Base-by-base conservation (phyloP, 2,329 filamentous ascomycete species). In the Nemania sp. region DNA sequence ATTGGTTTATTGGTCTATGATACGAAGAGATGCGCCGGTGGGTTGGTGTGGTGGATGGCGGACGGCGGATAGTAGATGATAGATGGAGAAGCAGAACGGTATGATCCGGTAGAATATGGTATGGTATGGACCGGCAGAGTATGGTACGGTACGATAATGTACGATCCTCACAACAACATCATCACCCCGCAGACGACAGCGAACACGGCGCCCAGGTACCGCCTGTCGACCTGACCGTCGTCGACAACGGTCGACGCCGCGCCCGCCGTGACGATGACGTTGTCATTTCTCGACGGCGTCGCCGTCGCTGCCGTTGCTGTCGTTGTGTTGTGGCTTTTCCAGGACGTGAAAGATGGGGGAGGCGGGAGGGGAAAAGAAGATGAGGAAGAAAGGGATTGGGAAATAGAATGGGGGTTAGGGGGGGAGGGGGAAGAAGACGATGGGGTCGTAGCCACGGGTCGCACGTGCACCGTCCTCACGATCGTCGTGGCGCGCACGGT, bases 401-500 rank as follows among this genome's bases (percentile, higher is more conserved):
- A 18, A 11, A 13, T 18, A 20, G 2, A 18, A 21, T 46, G 43
- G 20, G 10, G 40, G n/a, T 29, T 15, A 11, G 9, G n/a, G 39
- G 10, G 10, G 10, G 15, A 43, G 40, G 40, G 13, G 7, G 50
- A 10, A 2, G 17, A 29, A 2, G 54, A 6, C 1, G 48, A 17
- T 9, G 47, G 4, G 13, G 51, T 6, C 1, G 46, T 46, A 12
- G 55, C 37, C 4, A 54, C 12, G 3, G 57, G 50, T 32, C 54
- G 46, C 35, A 66, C 60, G 32, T 20, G 32, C 29, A 64, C 17
- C 37, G 69, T 70, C 57, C 63, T 62, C 7, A 63, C 20, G 29
- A 68, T 4, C n/a, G 68, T 69, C 3, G 65, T 15, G 6, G 67
- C 56, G 39, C 49, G 48, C 40, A 68, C 70, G 3, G 60, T 67